Base-by-base conservation (phyloP, 2,329 filamentous ascomycete species). In the Xylariales sp. region DNA sequence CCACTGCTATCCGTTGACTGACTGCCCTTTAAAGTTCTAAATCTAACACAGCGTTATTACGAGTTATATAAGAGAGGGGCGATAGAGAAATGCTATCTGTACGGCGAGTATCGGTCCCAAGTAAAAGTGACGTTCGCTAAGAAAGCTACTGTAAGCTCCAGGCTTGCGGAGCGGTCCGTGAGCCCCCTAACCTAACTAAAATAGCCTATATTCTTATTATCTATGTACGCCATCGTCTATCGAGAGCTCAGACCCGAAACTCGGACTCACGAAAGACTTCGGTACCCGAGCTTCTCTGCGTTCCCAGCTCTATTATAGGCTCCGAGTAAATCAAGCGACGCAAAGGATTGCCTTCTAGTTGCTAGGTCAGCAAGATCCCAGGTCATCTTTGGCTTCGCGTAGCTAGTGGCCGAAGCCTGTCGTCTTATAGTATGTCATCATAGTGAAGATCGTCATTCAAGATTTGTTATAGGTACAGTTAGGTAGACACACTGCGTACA, bases 151-250 rank as follows among this genome's bases (percentile, higher is more conserved):
- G n/a, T n/a, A 63, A 60, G 65, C 34, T 50, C 39, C 16, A 63
- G 64, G 54, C 41, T 59, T 43, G 36, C 60, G 36, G 58, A 57
- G 65, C 43, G 60, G 55, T 36, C 54, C 59, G 59, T 63, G 12
- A 6, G 32, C 9, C 48, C 39, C 53, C 23, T 36, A 50, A 36
- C 32, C 32, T 62, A 53, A 32, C 30, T 49, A 18, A 14, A 48
- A 16, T 48, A n/a, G 48, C 6, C n/a, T 28, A 18, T 28, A 14
- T 34, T n/a, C 30, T n/a, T 7, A 30, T 4, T 14, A 2, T 43
- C 23, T 23, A 23, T 23, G 23, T 23, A 23, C 23, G 23, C 23
- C 23, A 23, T 23, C 23, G 23, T 23, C 23, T 23, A 23, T 23
- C 23, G 23, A 57, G 18, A 18, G 39, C 39, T 57, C 8, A 41